Percentiles rank a stretch among this genome's conserved stretches.
Evolutionary conservation across 768 basidiomycete genomes (phyloP).

Genomic region (Ramaria rubella): DNA sequence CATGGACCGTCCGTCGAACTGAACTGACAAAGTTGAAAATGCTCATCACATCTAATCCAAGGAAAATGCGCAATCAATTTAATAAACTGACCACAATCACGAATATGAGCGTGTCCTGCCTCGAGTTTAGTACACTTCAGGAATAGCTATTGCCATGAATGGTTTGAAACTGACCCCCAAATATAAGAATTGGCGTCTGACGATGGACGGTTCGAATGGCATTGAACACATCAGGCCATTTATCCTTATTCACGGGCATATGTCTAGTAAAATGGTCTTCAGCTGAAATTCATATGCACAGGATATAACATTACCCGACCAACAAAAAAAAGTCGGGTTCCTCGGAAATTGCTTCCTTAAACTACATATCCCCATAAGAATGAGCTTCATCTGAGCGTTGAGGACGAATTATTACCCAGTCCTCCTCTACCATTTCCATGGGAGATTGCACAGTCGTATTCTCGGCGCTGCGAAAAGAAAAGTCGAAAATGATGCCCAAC

Average conservation of each 20-base stretch:
- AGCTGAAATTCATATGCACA: too few species aligned
- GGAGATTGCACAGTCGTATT: conserved; percentile 75
- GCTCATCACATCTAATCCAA: background rate
- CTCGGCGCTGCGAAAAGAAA: conserved; percentile 58
- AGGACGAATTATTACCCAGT: conserved; percentile 56
- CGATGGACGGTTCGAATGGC: conserved; percentile 70
- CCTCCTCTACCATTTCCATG: conserved; percentile 68
- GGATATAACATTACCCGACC: conserved; percentile 42
- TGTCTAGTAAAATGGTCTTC: conserved; percentile 58
- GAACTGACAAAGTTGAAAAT: conserved; percentile 32
- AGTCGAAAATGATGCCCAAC: conserved; percentile 74
- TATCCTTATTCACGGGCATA: conserved; percentile 71
- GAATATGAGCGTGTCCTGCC: conserved; percentile 66
- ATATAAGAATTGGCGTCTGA: conserved; percentile 71
- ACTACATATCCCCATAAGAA: conserved; percentile 36
- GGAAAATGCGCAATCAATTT: background rate
- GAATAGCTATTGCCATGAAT: too few species aligned
- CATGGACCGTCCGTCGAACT: conserved; percentile 71
- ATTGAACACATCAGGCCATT: conserved; percentile 67
- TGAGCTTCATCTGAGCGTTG: background rate
- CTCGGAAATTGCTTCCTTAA: conserved; percentile 67
- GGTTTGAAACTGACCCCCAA: conserved; percentile 48
- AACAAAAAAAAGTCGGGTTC: conserved; percentile 81
- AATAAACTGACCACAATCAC: conserved; percentile 58
- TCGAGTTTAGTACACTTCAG: background rate